phyloP scores from a whole-genome alignment of 1,139 yeast genomes.

The Magnusiomyces tetraspermus region DNA sequence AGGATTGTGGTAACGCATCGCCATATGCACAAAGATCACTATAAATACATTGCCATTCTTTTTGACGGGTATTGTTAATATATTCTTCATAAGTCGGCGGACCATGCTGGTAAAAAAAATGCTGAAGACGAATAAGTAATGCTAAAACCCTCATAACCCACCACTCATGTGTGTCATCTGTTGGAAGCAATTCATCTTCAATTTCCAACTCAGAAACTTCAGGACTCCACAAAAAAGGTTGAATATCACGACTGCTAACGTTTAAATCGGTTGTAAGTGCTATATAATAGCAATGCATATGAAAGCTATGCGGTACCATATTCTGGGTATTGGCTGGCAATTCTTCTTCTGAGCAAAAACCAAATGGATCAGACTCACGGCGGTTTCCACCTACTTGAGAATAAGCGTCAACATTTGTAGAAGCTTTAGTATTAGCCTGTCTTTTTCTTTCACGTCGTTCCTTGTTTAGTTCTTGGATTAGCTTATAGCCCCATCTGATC shows the following conservation, averaged over 20 bases:
- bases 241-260: constrained; percentile 7
- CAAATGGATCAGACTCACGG: background rate
- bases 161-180: constrained; percentile 10
- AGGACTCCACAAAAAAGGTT: constrained; percentile 9
- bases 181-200: constrained; percentile 9
- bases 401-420: background rate
- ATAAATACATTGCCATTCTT: constrained; percentile 10
- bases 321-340: background rate
- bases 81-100: constrained; percentile 10
- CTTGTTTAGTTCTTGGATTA: background rate
- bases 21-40: constrained; percentile 10
- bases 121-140: constrained; percentile 9
- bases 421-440: background rate
- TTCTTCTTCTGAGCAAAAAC: background rate
- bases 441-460: background rate
- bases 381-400: background rate
- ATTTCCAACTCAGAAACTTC: constrained; percentile 3
- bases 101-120: constrained; percentile 5
- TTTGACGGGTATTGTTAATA: constrained; percentile 1
- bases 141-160: constrained; percentile 9
- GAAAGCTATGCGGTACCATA: constrained; percentile 3
- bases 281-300: constrained; percentile 6
- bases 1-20: constrained; percentile 8
- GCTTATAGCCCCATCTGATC: background rate
- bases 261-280: constrained; percentile 11